These are phyloP conservation scores for Cercospora beticola DNA, from an alignment of 2,329 filamentous ascomycete genomes.

Conservation along the genomic window DNA sequence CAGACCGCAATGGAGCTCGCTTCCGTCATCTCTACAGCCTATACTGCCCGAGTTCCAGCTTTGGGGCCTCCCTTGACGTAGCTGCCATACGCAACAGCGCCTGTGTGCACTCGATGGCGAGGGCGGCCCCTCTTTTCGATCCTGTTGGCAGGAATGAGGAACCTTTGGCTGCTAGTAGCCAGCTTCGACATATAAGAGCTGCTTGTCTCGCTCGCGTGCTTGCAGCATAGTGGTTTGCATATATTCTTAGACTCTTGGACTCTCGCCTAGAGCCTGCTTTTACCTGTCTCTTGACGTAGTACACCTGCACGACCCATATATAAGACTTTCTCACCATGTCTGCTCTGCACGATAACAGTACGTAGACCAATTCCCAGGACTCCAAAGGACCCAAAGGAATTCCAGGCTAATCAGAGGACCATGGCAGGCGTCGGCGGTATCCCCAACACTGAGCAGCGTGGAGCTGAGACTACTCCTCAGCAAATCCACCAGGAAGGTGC, in stretches of 20 bases:
- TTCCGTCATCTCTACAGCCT: slow-evolving; percentile 4
- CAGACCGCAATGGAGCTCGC: background rate
- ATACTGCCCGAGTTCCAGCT: background rate
- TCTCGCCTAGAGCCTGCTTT: slow-evolving; percentile 6
- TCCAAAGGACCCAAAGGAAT: background rate
- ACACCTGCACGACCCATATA: slow-evolving; percentile 3
- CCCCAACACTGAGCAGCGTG: slow-evolving; percentile 3
- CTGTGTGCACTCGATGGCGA: background rate
- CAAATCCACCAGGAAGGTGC: slow-evolving; percentile 27
- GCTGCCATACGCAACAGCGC: background rate
- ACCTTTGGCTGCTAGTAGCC: slow-evolving; percentile 8
- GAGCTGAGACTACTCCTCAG: slow-evolving; percentile 2
- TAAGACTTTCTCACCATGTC: slow-evolving; percentile 5
- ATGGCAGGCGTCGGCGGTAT: slow-evolving; percentile 9
- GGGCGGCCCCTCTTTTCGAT: slow-evolving; percentile 6
- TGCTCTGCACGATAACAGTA: slow-evolving; percentile 10
- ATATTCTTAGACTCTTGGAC: background rate
- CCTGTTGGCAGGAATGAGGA: slow-evolving; percentile 1
- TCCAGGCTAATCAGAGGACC: slow-evolving; percentile 6
- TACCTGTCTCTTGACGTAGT: slow-evolving; percentile 6
- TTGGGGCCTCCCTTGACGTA: slow-evolving; percentile 10
- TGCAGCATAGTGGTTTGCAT: background rate
- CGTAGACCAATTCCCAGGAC: background rate
- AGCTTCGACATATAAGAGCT: slow-evolving; percentile 11
- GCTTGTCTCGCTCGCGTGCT: slow-evolving; percentile 11